A percentile compares a stretch with the other conserved stretches of the same genome.
phyloP scores from a whole-genome alignment of 768 basidiomycete genomes.

The Podaxis mareebaensis region DNA sequence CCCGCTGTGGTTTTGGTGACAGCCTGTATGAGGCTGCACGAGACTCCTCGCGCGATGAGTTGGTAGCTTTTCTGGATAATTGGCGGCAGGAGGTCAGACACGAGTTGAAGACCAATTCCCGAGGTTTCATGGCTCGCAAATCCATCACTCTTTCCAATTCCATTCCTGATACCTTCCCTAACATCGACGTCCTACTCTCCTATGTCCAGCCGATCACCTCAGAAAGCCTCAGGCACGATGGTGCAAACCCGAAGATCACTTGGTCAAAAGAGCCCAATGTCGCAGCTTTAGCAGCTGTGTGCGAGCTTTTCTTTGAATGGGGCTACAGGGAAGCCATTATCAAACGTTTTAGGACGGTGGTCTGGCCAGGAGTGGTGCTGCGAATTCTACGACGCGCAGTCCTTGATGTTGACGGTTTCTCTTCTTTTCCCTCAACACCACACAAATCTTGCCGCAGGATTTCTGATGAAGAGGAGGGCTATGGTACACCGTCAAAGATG shows the following conservation, averaged over 20 bases:
- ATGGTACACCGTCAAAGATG: constrained; percentile 56
- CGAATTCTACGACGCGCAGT: constrained; percentile 69
- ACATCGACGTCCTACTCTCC: constrained; percentile 69
- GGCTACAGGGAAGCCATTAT: constrained; percentile 81
- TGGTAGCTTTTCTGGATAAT: constrained; percentile 52
- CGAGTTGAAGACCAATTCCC: constrained; percentile 71
- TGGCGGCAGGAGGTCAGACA: constrained; percentile 66
- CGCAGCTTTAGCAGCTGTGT: constrained; percentile 69
- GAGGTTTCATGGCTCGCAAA: constrained; percentile 63
- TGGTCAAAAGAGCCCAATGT: constrained; percentile 67
- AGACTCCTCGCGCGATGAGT: constrained; percentile 41
- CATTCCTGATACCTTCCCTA: constrained; percentile 69
- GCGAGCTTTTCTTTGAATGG: constrained; percentile 93
- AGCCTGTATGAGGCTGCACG: constrained; percentile 60
- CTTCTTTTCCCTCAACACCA: constrained; percentile 38
- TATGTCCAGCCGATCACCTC: constrained; percentile 81
- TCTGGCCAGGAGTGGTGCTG: constrained; percentile 77
- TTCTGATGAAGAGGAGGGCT: constrained; percentile 20
- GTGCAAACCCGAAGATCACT: constrained; percentile 36
- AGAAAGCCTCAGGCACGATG: constrained; percentile 50
- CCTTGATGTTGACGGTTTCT: constrained; percentile 43
- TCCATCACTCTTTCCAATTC: constrained; percentile 61
- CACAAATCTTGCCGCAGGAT: constrained; percentile 30
- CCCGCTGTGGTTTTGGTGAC: constrained; percentile 80
- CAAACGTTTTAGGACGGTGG: constrained; percentile 79